Percentiles rank a stretch among this genome's conserved stretches.
Conservation (phyloP, 768 basidiomycete genomes). For the Fibroporia radiculosa region DNA sequence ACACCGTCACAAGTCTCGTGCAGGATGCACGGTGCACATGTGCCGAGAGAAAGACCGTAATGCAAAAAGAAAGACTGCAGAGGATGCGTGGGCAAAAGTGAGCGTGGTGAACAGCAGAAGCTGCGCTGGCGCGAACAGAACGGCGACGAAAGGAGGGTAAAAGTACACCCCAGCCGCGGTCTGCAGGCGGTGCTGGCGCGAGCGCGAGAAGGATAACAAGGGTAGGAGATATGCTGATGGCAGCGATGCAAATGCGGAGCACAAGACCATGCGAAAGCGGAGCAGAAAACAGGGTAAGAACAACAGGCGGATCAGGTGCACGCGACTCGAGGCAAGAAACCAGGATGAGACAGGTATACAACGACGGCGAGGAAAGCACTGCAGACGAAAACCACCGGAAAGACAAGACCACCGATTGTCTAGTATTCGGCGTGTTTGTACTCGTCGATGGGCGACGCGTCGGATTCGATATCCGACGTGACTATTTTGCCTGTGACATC, state of each 20-base stretch:
- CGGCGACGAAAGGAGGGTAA: too few relatives aligned
- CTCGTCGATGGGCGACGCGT: constrained; percentile 1
- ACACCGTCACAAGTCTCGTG: too few relatives aligned
- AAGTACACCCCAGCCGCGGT: constrained; percentile 1
- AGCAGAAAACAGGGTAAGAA: neutral
- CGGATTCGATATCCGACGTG: neutral
- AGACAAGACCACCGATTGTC: neutral
- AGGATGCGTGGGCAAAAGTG: too few relatives aligned
- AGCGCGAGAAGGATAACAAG: neutral
- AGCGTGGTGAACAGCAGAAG: too few relatives aligned
- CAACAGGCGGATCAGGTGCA: neutral
- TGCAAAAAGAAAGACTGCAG: too few relatives aligned
- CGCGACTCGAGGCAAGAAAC: neutral
- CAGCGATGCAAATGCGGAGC: neutral
- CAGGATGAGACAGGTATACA: neutral
- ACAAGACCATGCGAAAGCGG: constrained; percentile 2
- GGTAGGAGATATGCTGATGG: neutral
- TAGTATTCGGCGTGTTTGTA: neutral
- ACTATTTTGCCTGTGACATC: constrained; percentile 47
- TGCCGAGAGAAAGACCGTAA: too few relatives aligned
- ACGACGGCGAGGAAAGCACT: neutral
- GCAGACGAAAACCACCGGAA: neutral
- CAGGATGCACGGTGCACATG: too few relatives aligned
- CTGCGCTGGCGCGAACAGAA: too few relatives aligned
- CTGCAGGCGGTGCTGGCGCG: neutral